Evolutionary conservation across 2,329 filamentous ascomycete genomes (phyloP).

Genomic region (Epichloe festucae): DNA sequence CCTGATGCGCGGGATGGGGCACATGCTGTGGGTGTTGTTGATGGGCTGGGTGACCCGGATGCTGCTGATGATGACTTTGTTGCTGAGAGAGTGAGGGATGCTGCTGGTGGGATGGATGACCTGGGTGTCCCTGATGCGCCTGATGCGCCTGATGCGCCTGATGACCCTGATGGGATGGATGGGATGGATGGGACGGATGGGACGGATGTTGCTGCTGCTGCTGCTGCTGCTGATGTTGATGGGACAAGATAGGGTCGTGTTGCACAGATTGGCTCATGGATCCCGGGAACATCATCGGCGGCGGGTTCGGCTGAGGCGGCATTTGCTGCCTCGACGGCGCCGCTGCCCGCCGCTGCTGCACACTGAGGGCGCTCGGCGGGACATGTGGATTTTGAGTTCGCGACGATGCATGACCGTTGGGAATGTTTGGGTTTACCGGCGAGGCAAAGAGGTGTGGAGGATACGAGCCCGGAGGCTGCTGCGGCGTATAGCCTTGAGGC

Average conservation of each 20-base stretch:
- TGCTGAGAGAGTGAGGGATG: slow-evolving; percentile 10
- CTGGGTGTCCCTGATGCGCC: slow-evolving; percentile 14
- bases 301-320: slow-evolving; percentile 24
- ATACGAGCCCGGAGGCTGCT: slow-evolving; percentile 36
- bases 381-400: slow-evolving; percentile 31
- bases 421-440: slow-evolving; percentile 33
- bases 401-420: slow-evolving; percentile 30
- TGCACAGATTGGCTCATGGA: slow-evolving; percentile 29
- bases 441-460: slow-evolving; percentile 40
- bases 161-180: slow-evolving; percentile 11
- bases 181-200: slow-evolving; percentile 13
- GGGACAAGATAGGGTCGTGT: slow-evolving; percentile 30
- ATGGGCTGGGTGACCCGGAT: slow-evolving; percentile 8
- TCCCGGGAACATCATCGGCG: slow-evolving; percentile 24
- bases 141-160: slow-evolving; percentile 19
- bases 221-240: slow-evolving; percentile 24
- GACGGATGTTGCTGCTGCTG: slow-evolving; percentile 16
- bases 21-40: slow-evolving; percentile 12
- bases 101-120: slow-evolving; percentile 13
- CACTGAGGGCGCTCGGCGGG: slow-evolving; percentile 33
- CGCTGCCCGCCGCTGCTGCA: slow-evolving; percentile 31
- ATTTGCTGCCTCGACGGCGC: slow-evolving; percentile 31
- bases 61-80: slow-evolving; percentile 16
- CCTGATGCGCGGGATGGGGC: slow-evolving; percentile 16
- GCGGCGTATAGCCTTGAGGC: slow-evolving; percentile 37